These are phyloP conservation scores for cucumber (Cucumis sativus) DNA, from an alignment of 306 rosid species.

Conservation along the genomic window DNA sequence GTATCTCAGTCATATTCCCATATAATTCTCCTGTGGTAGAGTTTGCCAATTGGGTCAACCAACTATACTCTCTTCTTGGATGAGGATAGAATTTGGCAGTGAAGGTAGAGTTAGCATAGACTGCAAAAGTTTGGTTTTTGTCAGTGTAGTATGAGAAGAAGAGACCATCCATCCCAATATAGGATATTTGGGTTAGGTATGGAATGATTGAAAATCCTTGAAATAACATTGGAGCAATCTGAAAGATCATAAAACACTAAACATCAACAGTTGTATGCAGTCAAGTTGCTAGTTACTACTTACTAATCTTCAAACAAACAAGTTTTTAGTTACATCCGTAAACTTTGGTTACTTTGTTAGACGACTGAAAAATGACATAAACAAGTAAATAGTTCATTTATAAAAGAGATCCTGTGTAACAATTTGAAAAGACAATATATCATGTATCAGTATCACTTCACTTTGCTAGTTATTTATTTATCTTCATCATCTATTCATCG, in stretches of 20 bases:
- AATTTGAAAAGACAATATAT: no score
- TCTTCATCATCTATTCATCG: background rate
- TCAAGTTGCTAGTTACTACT: background rate
- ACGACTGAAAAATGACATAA: no score
- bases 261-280: background rate
- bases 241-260: background rate
- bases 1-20: conserved; percentile 19
- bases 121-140: conserved; percentile 19
- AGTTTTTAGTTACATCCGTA: background rate
- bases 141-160: conserved; percentile 33
- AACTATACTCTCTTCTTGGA: background rate
- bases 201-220: conserved; percentile 33
- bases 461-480: background rate
- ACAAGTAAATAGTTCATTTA: no score
- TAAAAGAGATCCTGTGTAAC: background rate
- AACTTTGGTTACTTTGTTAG: background rate
- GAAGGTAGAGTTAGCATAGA: conserved; percentile 35
- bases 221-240: conserved; percentile 45
- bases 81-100: background rate
- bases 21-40: conserved; percentile 24
- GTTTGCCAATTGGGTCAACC: conserved; percentile 22
- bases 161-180: conserved; percentile 30
- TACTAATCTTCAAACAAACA: background rate
- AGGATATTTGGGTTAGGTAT: conserved; percentile 32
- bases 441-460: background rate